These are phyloP conservation scores for Calendula officinalis DNA, from an alignment of 129 eudicot genomes.

Conservation along the genomic window DNA sequence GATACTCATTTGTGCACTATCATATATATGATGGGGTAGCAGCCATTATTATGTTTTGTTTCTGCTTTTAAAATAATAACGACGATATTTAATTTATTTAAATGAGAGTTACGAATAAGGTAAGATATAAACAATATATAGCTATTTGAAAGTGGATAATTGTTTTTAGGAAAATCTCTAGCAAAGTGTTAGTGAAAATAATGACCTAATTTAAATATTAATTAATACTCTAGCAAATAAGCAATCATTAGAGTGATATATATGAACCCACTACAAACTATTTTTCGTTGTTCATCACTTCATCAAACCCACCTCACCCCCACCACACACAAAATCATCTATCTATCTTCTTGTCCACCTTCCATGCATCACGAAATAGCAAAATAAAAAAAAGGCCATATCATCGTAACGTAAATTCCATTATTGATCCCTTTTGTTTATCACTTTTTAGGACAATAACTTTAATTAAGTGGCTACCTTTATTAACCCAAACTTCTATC, in stretches of 20 bases:
- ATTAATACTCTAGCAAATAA: conserved; percentile 24
- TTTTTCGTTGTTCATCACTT: conserved; percentile 15
- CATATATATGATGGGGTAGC: conserved; percentile 30
- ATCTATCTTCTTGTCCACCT: conserved; percentile 18
- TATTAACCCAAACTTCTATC: neutral
- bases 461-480: conserved; percentile 6
- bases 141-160: too few species aligned
- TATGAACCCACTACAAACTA: conserved; percentile 26
- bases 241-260: conserved; percentile 27
- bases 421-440: conserved; percentile 14
- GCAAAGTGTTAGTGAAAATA: neutral
- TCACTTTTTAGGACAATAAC: conserved; percentile 21
- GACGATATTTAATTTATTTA: too few species aligned
- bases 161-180: too few species aligned
- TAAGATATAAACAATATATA: too few species aligned
- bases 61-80: conserved; percentile 18
- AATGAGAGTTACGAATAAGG: too few species aligned
- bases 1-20: conserved; percentile 40
- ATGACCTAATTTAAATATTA: conserved; percentile 5
- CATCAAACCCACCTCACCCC: neutral
- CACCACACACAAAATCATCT: conserved; percentile 2
- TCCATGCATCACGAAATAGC: conserved; percentile 4
- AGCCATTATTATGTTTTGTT: conserved; percentile 32
- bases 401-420: conserved; percentile 11
- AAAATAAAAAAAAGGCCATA: neutral